These are phyloP conservation scores for Endotrypanum monterogeii DNA, from an alignment of 208 protist genomes.

Conservation along the genomic window DNA sequence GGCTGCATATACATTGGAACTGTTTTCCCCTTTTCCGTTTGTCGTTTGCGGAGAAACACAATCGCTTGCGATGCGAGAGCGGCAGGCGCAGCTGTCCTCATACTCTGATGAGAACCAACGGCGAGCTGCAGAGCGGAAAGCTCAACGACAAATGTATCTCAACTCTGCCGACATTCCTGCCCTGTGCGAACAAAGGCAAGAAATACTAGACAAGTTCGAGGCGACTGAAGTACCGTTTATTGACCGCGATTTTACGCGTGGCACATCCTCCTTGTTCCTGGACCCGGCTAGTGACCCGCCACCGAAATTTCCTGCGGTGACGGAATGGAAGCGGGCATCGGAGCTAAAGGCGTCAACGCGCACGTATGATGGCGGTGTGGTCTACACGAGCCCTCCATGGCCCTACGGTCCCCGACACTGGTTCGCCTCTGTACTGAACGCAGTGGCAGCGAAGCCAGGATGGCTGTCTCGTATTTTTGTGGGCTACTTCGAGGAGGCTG, in stretches of 20 bases:
- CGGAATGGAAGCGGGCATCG: constrained; percentile 62
- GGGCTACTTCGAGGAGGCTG: constrained; percentile 64
- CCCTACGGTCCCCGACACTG: constrained; percentile 63
- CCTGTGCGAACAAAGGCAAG: constrained; percentile 33
- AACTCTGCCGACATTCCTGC: constrained; percentile 1
- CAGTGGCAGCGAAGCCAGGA: constrained; percentile 64
- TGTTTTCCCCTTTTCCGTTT: constrained; percentile 63
- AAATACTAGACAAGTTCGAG: constrained; percentile 49
- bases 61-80: constrained; percentile 46
- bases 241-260: constrained; percentile 85
- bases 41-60: constrained; percentile 33
- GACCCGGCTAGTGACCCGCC: constrained; percentile 55
- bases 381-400: constrained; percentile 48
- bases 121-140: constrained; percentile 15
- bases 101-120: constrained; percentile 23
- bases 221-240: constrained; percentile 47
- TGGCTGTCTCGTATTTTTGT: constrained; percentile 66
- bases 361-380: constrained; percentile 30
- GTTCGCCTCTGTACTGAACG: constrained; percentile 77
- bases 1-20: constrained; percentile 58
- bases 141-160: constrained; percentile 1
- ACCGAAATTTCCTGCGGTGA: constrained; percentile 49
- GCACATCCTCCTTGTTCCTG: constrained; percentile 74
- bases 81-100: constrained; percentile 36
- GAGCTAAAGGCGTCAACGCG: constrained; percentile 20